A percentile compares a stretch with the other conserved stretches of the same genome.
These are phyloP conservation scores for Nitzschia sp. DNA, from an alignment of 108 stramenopile genomes.

Conservation along the genomic window DNA sequence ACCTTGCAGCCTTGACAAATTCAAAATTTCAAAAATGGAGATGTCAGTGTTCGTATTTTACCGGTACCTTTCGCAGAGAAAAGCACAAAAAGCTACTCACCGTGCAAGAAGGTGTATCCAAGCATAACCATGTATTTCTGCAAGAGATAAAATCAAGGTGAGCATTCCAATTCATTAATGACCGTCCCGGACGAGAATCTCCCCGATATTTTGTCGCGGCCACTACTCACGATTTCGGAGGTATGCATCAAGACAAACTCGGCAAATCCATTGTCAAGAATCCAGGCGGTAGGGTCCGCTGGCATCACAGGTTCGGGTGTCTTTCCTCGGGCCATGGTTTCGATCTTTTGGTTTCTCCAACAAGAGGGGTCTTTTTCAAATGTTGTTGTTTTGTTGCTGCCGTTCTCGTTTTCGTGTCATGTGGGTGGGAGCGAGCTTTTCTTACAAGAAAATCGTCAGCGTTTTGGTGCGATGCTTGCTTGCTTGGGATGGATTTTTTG, in stretches of 20 bases:
- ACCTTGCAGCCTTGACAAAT: slow-evolving; percentile 58
- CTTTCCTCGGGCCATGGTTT: neutral
- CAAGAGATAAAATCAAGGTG: neutral
- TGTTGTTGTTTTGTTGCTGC: too few species aligned
- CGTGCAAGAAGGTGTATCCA: slow-evolving; percentile 81
- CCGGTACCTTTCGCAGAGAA: too few species aligned
- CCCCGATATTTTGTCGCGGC: slow-evolving; percentile 2
- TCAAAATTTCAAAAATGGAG: neutral
- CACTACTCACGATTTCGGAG: slow-evolving; percentile 62
- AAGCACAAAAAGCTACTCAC: slow-evolving; percentile 35
- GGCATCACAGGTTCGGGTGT: neutral
- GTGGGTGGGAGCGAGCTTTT: too few species aligned
- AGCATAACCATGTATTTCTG: slow-evolving; percentile 68
- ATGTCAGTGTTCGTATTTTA: too few species aligned
- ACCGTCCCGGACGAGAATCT: neutral
- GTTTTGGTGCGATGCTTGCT: too few species aligned
- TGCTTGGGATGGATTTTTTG: too few species aligned
- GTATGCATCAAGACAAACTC: slow-evolving; percentile 76
- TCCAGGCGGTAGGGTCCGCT: slow-evolving; percentile 74
- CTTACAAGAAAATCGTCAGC: too few species aligned
- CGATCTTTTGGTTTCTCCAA: too few species aligned
- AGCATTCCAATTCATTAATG: neutral
- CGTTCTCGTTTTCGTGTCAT: too few species aligned
- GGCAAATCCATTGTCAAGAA: slow-evolving; percentile 69
- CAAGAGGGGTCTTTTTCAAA: too few species aligned